Evolutionary conservation across 2,329 filamentous ascomycete genomes (phyloP), one percentile per base, ranked within the genome.

Genomic region (Coleophoma eucalyptorum): DNA sequence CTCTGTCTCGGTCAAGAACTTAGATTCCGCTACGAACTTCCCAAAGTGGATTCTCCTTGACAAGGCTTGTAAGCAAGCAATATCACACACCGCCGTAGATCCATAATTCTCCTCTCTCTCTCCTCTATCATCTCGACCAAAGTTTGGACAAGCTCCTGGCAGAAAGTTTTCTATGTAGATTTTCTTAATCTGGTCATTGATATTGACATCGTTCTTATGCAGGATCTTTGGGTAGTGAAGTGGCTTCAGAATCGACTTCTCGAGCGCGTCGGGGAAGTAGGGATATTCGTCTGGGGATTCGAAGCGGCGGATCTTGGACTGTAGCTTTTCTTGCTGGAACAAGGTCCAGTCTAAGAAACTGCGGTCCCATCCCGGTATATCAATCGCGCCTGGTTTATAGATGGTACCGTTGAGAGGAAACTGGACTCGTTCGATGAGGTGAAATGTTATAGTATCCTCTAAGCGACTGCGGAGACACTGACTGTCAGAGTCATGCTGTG

Each of bases 401-500:
- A 97, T 92, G 63, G 85, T 90, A 66, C 81, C 77, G 74, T 97
- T 97, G 58, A 95, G 80, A 4, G 93, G 90, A 70, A 97, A 99
- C 69, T 99, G 94, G n/a, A 93, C 93, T 38, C 94, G 87, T 73
- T 99, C 94, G 65, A 97, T 97, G 37, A 99, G 78, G 71, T 96
- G 89, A 72, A 96, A 97, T 59, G 90, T 96, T 66, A 99, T 97
- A 55, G 93, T 97, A 67, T 99, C 94, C 74, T 99, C 94, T 16
- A 97, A 80, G 18, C 94, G 94, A 65, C 94, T 99, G 64, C 26
- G 10, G 26, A 26, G 4, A 46, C 35, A 18, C 53, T 34, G 43
- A 16, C 43, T 45, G 43, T 45, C 54, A 50, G 50, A 32, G 50
- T 20, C 3, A 40, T 18, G 32, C 19, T 37, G 40, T 33, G 20